phyloP scores from a whole-genome alignment of 345 rosid species.

The Salix exigua region DNA sequence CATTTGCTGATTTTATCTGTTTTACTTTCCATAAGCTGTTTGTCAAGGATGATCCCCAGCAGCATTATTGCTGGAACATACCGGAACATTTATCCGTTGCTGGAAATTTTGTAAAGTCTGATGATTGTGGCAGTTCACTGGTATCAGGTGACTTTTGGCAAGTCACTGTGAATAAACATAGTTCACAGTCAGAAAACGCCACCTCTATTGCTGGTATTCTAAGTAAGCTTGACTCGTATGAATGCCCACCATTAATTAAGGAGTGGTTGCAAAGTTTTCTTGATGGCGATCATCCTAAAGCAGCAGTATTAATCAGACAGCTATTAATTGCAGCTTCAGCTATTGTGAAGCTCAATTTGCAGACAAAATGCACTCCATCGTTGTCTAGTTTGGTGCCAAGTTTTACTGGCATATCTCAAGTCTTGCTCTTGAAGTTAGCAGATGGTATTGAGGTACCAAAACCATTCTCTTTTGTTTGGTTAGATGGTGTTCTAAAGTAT shows the following conservation, averaged over 20 bases:
- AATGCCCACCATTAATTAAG: conserved; percentile 32
- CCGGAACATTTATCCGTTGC: conserved; percentile 25
- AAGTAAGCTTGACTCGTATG: conserved; percentile 26
- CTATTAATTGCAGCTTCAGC: conserved; percentile 68
- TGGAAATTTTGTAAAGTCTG: conserved; percentile 16
- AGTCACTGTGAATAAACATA: conserved; percentile 1
- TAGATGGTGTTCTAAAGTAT: conserved; percentile 75
- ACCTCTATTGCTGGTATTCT: conserved; percentile 28
- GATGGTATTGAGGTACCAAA: conserved; percentile 39
- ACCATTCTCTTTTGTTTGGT: conserved; percentile 59
- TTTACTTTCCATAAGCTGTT: conserved; percentile 36
- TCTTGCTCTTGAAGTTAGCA: conserved; percentile 55
- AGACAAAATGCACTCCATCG: conserved; percentile 30
- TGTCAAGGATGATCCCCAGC: conserved; percentile 31
- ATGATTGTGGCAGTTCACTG: conserved; percentile 9
- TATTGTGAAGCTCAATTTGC: conserved; percentile 59
- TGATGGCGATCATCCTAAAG: conserved; percentile 52
- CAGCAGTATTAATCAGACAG: conserved; percentile 63
- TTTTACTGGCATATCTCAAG: conserved; percentile 45
- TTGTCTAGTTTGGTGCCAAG: conserved; percentile 41
- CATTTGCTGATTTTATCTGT: conserved; percentile 43
- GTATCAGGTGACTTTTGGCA: conserved; percentile 18
- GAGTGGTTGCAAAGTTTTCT: conserved; percentile 45
- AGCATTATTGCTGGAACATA: background rate
- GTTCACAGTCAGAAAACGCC: conserved; percentile 22